phyloP scores from a whole-genome alignment of 805 yeast species.

The Wickerhamiella parazyma region DNA sequence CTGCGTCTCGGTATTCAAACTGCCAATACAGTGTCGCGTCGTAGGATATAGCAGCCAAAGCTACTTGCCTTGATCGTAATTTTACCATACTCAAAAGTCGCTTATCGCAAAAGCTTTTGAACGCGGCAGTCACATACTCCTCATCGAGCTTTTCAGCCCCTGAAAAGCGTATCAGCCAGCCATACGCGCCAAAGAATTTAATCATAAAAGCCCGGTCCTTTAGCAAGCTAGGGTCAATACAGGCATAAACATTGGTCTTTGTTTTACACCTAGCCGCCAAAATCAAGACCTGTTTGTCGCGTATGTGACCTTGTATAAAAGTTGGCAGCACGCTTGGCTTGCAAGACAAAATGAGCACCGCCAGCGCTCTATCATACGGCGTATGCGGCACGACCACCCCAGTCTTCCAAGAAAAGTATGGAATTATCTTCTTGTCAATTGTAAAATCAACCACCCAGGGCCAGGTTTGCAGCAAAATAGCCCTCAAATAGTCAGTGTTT shows the following conservation, averaged over 20 bases:
- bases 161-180: background rate
- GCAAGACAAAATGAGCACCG: no score
- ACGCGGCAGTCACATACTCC: background rate
- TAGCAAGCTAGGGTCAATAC: background rate
- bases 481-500: no score
- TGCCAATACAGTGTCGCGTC: background rate
- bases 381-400: no score
- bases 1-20: background rate
- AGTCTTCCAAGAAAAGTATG: no score
- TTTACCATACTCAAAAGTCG: no score
- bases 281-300: background rate
- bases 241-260: background rate
- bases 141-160: background rate
- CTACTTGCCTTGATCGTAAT: background rate
- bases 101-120: background rate
- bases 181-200: background rate
- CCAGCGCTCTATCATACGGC: no score
- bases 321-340: background rate
- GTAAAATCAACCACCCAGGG: no score
- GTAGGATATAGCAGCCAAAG: background rate
- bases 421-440: no score
- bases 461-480: no score
- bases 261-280: background rate
- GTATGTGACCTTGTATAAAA: background rate
- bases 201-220: background rate